Percentiles rank a stretch among this genome's conserved stretches.
Conservation (phyloP, 495 filamentous ascomycete genomes). For the Staphylotrichum longicolle region DNA sequence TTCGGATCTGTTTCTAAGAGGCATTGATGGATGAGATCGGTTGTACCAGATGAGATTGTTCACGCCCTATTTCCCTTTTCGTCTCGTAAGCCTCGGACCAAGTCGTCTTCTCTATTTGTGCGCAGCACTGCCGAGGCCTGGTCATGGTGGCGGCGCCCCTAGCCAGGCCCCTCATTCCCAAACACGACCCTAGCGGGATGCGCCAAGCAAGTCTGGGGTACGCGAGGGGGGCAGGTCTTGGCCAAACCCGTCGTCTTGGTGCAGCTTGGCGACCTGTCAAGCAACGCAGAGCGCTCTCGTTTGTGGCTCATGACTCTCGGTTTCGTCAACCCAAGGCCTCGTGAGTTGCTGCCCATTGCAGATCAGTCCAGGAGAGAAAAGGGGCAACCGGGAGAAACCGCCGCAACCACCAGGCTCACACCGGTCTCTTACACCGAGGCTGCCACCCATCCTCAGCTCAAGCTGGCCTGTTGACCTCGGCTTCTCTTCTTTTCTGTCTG, state of each 20-base stretch:
- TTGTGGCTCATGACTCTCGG: not conserved
- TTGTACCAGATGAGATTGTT: not conserved
- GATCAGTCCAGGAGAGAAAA: not conserved
- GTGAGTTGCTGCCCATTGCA: not conserved
- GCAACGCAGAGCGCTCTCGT: not conserved
- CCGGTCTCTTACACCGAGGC: constrained; percentile 11
- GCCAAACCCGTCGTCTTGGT: not conserved
- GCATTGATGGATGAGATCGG: not conserved
- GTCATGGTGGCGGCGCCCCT: constrained; percentile 5
- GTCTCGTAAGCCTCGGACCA: constrained; percentile 4
- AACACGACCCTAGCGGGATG: constrained; percentile 11
- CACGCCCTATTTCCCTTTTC: not conserved
- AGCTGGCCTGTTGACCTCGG: constrained; percentile 6
- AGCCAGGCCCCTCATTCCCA: not conserved
- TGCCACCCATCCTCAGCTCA: not conserved
- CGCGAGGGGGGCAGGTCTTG: not conserved
- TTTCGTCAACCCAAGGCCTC: not conserved
- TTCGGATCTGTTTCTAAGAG: not conserved
- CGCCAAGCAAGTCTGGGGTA: constrained; percentile 7
- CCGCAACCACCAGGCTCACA: not conserved
- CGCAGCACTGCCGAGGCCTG: constrained; percentile 4
- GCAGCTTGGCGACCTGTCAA: not conserved
- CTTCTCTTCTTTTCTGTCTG: not conserved
- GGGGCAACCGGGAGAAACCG: not conserved
- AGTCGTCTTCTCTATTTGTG: not conserved